Percentiles rank a stretch among this genome's conserved stretches.
Conservation (phyloP, 208 protist genomes). For the Porcisia deanei region DNA sequence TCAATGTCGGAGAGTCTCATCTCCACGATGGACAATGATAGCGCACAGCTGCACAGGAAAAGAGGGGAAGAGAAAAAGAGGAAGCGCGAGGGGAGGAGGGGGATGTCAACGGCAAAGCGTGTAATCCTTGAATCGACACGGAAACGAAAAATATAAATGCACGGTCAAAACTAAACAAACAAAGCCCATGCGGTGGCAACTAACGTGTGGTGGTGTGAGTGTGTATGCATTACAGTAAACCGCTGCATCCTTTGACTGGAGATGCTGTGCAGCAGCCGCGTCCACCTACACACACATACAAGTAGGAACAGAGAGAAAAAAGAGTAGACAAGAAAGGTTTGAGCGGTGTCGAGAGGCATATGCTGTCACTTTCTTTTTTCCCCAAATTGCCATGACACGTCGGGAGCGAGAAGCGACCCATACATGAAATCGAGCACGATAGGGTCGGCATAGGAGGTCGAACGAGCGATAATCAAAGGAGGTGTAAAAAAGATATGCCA, state of each 20-base stretch:
- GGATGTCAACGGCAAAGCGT: no score
- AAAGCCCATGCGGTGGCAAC: no score
- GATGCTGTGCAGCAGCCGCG: background rate
- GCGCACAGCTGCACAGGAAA: background rate
- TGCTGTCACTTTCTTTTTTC: background rate
- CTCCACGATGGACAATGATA: background rate
- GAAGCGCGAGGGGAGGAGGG: no score
- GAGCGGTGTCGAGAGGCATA: background rate
- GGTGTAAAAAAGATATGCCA: background rate
- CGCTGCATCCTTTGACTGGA: background rate
- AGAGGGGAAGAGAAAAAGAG: background rate
- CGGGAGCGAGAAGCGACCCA: background rate
- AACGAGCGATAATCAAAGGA: background rate
- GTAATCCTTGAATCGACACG: no score
- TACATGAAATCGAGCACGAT: background rate
- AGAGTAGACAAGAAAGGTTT: background rate
- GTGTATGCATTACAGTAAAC: background rate
- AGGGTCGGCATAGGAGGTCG: background rate
- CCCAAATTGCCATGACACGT: background rate
- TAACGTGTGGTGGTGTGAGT: no score
- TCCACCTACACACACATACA: background rate
- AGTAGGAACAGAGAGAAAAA: background rate
- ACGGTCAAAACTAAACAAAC: no score
- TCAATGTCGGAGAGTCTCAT: constrained; percentile 88
- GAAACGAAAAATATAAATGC: no score